phyloP scores from a whole-genome alignment of 768 basidiomycete species.

The Lepiota brunneoincarnata region DNA sequence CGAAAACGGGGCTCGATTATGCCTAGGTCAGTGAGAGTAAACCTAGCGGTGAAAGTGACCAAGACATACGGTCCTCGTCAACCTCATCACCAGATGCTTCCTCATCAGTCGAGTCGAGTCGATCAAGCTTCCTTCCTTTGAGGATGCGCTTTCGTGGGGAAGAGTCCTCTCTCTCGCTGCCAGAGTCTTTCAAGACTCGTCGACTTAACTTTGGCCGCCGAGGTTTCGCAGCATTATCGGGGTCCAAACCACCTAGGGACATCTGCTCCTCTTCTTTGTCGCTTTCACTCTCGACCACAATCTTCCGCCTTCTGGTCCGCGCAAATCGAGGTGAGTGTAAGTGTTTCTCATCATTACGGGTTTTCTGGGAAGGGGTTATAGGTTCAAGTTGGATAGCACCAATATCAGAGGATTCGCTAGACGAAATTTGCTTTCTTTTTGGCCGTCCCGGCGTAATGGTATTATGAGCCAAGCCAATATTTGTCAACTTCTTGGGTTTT shows the following conservation, averaged over 20 bases:
- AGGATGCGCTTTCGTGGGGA: background rate
- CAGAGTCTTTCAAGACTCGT: background rate
- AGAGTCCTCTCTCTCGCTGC: background rate
- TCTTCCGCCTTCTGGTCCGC: slow-evolving; percentile 10
- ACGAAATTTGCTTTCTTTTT: slow-evolving; percentile 13
- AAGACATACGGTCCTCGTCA: slow-evolving; percentile 12
- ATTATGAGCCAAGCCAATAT: background rate
- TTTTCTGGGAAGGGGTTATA: slow-evolving; percentile 14
- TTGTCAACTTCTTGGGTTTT: slow-evolving; percentile 3
- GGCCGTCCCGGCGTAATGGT: background rate
- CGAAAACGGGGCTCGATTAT: slow-evolving; percentile 68
- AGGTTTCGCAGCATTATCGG: background rate
- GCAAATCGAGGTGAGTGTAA: slow-evolving; percentile 8
- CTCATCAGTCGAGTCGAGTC: slow-evolving; percentile 24
- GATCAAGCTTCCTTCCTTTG: background rate
- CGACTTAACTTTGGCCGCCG: slow-evolving; percentile 15
- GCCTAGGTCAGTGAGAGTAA: slow-evolving; percentile 30
- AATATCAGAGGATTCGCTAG: slow-evolving; percentile 39
- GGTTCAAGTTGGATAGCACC: slow-evolving; percentile 51
- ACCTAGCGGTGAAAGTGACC: background rate
- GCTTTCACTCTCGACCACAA: slow-evolving; percentile 9
- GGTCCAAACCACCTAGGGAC: background rate
- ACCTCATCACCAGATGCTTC: slow-evolving; percentile 30
- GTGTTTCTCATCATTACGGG: slow-evolving; percentile 14
- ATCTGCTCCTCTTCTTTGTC: slow-evolving; percentile 6